Percentiles rank a stretch among this genome's conserved stretches.
These are phyloP conservation scores for Suillus paluster DNA, from an alignment of 768 basidiomycete genomes.

Conservation along the genomic window DNA sequence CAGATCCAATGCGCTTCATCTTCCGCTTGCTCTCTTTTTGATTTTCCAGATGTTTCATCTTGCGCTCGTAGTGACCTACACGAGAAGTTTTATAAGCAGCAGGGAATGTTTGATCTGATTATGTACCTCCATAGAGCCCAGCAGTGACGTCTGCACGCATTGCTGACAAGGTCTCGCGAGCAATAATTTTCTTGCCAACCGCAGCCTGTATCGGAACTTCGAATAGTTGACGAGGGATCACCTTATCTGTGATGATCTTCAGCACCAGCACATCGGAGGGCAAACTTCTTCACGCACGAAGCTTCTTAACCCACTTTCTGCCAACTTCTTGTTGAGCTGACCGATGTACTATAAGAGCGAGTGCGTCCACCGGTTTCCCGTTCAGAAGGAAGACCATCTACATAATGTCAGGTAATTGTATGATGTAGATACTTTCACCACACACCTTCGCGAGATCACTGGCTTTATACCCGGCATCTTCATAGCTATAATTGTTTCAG, in stretches of 20 bases:
- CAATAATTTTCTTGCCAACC: slow-evolving; percentile 84
- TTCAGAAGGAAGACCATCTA: slow-evolving; percentile 94
- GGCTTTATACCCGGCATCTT: slow-evolving; percentile 86
- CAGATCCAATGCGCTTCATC: slow-evolving; percentile 87
- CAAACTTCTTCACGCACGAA: slow-evolving; percentile 59
- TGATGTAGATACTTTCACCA: not conserved
- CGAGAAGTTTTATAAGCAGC: not conserved
- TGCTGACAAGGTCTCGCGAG: slow-evolving; percentile 87
- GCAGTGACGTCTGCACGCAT: slow-evolving; percentile 92
- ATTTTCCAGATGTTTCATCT: slow-evolving; percentile 84
- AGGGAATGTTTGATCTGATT: not conserved
- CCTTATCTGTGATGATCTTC: slow-evolving; percentile 61
- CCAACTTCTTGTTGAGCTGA: slow-evolving; percentile 78
- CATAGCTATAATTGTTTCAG: slow-evolving; percentile 65
- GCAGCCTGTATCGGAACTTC: slow-evolving; percentile 96
- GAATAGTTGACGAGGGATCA: slow-evolving; percentile 91
- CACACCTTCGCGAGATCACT: slow-evolving; percentile 84
- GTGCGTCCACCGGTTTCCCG: slow-evolving; percentile 86
- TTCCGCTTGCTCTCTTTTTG: slow-evolving; percentile 93
- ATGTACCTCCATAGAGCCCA: slow-evolving; percentile 83
- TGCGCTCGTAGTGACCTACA: slow-evolving; percentile 88
- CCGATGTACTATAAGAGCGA: slow-evolving; percentile 89
- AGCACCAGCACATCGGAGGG: not conserved
- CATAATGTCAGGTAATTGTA: slow-evolving; percentile 7
- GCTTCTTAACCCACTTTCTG: slow-evolving; percentile 86